Base-by-base conservation (phyloP, 2,329 filamentous ascomycete species). In the Venturia asperata region DNA sequence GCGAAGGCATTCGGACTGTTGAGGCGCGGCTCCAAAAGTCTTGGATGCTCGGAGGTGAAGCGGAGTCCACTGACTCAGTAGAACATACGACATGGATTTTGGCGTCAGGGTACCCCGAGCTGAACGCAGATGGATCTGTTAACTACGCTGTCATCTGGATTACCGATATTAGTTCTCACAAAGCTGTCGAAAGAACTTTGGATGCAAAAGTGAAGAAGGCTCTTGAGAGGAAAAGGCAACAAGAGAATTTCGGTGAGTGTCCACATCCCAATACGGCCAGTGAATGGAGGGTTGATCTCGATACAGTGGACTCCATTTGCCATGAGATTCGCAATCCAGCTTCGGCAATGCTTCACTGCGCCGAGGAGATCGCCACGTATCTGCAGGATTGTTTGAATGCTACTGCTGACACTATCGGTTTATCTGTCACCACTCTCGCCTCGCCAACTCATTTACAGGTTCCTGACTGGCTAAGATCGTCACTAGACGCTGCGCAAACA, bases 121-220 rank as follows among this genome's bases (percentile, higher is more conserved):
- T 65, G n/a, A 56, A 62, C 13, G 24, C 19, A 27, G 45, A 55
- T 45, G 65, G 65, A 47, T n/a, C 37, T 7, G n/a, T 66, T 37
- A 27, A 60, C 37, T 65, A 64, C 34, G 62, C 65, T 2, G 63
- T 67, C n/a, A 41, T 64, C 34, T 67, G 65, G 63, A 58, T 63
- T 11, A 67, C 60, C n/a, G 65, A 67, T 49, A 67, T 67, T 39
- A 62, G 63, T 19, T 30, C 63, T 17, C 65, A 67, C 30, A 67
- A 67, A 52, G 63, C 63, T 30, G 58, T 47, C 15, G 63, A 39
- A 30, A 58, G 49, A 43, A 63, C 2, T 5, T 39, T 62, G 6
- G 41, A 56, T 43, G 45, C 21, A 9, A 67, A 43, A 60, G 61
- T 67, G 1, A 45, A 27, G 30, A 49, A 65, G n/a, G 64, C 64